These are phyloP conservation scores for Cercospora nicotianae DNA, from an alignment of 2,329 filamentous ascomycete species.

Conservation along the genomic window DNA sequence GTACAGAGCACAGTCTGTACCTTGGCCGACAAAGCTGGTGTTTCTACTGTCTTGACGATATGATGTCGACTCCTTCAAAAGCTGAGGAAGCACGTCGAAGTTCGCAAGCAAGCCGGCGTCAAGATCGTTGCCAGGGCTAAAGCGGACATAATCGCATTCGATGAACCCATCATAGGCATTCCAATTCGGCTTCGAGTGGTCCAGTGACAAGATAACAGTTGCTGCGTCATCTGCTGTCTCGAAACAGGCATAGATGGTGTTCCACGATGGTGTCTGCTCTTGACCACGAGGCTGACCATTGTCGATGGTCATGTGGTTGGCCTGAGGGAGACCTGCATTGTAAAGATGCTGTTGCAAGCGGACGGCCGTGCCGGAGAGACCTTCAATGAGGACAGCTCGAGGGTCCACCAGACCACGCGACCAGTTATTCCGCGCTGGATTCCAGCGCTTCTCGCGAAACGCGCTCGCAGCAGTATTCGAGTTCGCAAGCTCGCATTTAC, in stretches of 20 bases:
- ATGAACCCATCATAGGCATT: slow-evolving; percentile 14
- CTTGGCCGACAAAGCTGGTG: background rate
- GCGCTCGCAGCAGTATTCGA: background rate
- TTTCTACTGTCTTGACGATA: background rate
- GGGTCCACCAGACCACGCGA: slow-evolving; percentile 16
- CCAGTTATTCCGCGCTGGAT: slow-evolving; percentile 21
- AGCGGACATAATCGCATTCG: slow-evolving; percentile 22
- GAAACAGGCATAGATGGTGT: slow-evolving; percentile 20
- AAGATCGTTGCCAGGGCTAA: slow-evolving; percentile 15
- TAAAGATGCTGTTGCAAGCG: slow-evolving; percentile 13
- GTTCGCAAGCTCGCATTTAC: slow-evolving; percentile 20
- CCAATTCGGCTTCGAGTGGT: slow-evolving; percentile 20
- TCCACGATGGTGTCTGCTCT: background rate
- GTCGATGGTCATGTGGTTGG: slow-evolving; percentile 11
- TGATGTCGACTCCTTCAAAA: background rate
- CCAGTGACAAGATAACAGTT: slow-evolving; percentile 14
- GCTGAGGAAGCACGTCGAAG: slow-evolving; percentile 19
- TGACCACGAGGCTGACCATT: background rate
- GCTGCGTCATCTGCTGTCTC: slow-evolving; percentile 17
- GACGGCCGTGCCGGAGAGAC: background rate
- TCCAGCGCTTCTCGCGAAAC: slow-evolving; percentile 18
- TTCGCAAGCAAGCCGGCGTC: slow-evolving; percentile 1
- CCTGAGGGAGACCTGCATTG: slow-evolving; percentile 11
- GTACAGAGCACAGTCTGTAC: slow-evolving; percentile 7
- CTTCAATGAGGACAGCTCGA: slow-evolving; percentile 18